Conservation (phyloP, 2,329 filamentous ascomycete genomes). For the Colletotrichum chrysophilum region DNA sequence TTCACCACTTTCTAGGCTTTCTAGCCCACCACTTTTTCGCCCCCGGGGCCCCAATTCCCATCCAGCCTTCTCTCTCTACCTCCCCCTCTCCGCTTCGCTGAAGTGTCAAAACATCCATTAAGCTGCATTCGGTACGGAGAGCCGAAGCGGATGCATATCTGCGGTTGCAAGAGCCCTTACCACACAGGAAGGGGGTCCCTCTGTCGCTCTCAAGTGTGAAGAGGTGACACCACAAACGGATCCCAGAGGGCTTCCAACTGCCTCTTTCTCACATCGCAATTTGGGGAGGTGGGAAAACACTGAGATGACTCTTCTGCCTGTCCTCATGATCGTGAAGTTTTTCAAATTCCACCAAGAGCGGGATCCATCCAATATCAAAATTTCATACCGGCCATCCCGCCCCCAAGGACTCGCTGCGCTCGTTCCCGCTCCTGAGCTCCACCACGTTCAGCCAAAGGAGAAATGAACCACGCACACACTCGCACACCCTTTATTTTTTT, state of each 20-base stretch:
- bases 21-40: background rate
- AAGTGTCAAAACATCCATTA: background rate
- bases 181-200: background rate
- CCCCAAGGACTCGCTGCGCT: background rate
- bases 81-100: background rate
- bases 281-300: background rate
- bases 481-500: background rate
- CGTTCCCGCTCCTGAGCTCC: background rate
- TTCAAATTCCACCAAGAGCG: background rate
- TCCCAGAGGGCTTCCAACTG: background rate
- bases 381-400: background rate
- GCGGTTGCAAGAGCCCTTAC: background rate
- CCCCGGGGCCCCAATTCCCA: constrained; percentile 6
- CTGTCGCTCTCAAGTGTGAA: background rate
- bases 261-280: background rate
- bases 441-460: background rate
- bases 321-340: constrained; percentile 1
- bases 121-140: constrained; percentile 15
- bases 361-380: background rate
- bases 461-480: background rate
- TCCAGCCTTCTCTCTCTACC: background rate
- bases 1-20: background rate
- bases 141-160: background rate
- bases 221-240: background rate
- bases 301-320: background rate